Conservation (phyloP, 1,284 basidiomycete species). For the Afroboletus lepidellus region DNA sequence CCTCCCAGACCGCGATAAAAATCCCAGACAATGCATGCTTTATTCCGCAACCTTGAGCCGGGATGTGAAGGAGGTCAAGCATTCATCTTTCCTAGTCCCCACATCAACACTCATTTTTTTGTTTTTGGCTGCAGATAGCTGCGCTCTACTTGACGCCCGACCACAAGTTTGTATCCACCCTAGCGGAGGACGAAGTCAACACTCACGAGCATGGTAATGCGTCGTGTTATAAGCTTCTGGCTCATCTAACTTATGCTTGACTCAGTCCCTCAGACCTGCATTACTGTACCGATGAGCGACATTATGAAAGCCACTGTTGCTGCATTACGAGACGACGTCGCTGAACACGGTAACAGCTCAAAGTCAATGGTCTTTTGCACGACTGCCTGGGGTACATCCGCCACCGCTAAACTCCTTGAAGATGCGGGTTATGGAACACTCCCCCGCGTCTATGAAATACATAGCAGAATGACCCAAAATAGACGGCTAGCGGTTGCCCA, state of each 20-base stretch:
- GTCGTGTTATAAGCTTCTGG: not conserved
- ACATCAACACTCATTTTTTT: not conserved
- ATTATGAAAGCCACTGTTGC: constrained; percentile 44
- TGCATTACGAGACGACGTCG: constrained; percentile 36
- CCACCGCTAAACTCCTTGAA: constrained; percentile 50
- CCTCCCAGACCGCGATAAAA: constrained; percentile 40
- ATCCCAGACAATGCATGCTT: constrained; percentile 68
- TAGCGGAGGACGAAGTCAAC: constrained; percentile 60
- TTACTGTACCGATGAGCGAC: constrained; percentile 44
- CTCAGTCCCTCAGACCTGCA: constrained; percentile 50
- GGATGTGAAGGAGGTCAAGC: constrained; percentile 37
- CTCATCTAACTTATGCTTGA: not conserved
- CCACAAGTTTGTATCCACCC: constrained; percentile 62
- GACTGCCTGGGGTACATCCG: constrained; percentile 62
- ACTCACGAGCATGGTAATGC: constrained; percentile 60
- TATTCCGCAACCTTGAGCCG: constrained; percentile 70
- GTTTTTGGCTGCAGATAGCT: constrained; percentile 39
- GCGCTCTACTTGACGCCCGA: constrained; percentile 44
- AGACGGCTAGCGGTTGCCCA: constrained; percentile 49
- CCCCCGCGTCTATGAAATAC: constrained; percentile 45
- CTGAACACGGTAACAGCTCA: constrained; percentile 31
- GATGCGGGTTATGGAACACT: constrained; percentile 32
- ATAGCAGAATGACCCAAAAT: constrained; percentile 46
- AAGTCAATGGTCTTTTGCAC: constrained; percentile 63
- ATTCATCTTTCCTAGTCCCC: not conserved